phyloP scores from a whole-genome alignment of 371 early-diverging fungal species.

The Nematocida homosporus region DNA sequence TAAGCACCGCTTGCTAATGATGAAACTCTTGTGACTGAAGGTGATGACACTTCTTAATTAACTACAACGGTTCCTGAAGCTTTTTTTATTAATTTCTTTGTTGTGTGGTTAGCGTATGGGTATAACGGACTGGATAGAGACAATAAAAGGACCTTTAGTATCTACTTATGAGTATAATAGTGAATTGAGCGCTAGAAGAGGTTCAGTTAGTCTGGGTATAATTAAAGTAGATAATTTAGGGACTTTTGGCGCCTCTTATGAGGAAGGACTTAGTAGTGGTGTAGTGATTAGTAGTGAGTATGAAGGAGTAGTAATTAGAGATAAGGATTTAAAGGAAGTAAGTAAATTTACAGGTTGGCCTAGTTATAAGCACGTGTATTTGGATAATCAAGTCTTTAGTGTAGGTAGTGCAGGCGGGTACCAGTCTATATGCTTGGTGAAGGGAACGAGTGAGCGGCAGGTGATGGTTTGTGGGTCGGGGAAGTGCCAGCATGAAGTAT shows the following conservation, averaged over 20 bases:
- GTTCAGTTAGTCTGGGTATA: too few relatives aligned
- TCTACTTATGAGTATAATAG: constrained; percentile 25
- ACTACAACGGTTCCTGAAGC: constrained; percentile 60
- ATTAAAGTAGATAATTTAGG: constrained; percentile 23
- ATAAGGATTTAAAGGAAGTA: neutral
- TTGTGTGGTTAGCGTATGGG: neutral
- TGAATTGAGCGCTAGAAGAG: constrained; percentile 5
- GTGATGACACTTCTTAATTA: constrained; percentile 47
- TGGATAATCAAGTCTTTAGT: neutral
- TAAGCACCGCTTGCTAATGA: constrained; percentile 40
- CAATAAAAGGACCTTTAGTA: neutral
- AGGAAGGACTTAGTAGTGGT: neutral
- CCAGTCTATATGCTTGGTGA: constrained; percentile 13
- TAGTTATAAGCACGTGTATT: constrained; percentile 8
- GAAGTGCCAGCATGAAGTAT: constrained; percentile 36
- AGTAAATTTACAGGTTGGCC: neutral
- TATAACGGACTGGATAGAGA: neutral
- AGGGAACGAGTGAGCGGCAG: neutral
- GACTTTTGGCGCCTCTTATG: constrained; percentile 14
- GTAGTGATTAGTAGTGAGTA: too few relatives aligned
- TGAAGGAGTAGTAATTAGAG: neutral
- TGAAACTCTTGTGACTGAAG: constrained; percentile 32
- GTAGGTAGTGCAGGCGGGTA: constrained; percentile 6
- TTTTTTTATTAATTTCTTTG: constrained; percentile 21
- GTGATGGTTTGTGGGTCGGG: neutral